Percentiles rank a stretch among this genome's conserved stretches.
These are phyloP conservation scores for Heritiera fomes DNA, from an alignment of 345 rosid species.

Conservation along the genomic window DNA sequence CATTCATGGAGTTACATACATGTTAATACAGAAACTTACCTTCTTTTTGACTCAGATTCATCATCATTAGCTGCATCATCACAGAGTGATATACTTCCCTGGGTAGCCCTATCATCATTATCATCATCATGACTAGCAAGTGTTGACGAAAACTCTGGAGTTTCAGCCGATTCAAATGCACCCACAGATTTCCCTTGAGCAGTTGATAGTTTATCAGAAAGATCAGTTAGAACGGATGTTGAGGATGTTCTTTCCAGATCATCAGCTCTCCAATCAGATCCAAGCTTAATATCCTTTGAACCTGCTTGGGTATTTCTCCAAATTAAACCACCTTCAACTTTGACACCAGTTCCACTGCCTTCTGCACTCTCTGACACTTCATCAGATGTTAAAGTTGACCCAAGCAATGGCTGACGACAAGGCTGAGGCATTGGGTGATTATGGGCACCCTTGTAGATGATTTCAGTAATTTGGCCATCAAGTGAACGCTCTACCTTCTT, in stretches of 20 bases:
- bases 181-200: constrained; percentile 37
- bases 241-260: constrained; percentile 49
- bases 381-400: constrained; percentile 35
- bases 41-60: constrained; percentile 62
- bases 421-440: constrained; percentile 60
- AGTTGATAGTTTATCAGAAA: constrained; percentile 47
- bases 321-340: constrained; percentile 35
- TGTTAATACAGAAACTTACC: constrained; percentile 35
- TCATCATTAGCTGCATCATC: constrained; percentile 46
- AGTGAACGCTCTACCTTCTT: constrained; percentile 62
- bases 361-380: constrained; percentile 42
- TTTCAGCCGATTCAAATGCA: constrained; percentile 42
- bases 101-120: constrained; percentile 49
- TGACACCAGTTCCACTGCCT: constrained; percentile 28
- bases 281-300: constrained; percentile 33
- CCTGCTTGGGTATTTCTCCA: constrained; percentile 39
- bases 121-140: constrained; percentile 57
- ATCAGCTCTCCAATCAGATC: constrained; percentile 38
- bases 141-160: constrained; percentile 55
- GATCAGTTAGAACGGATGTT: constrained; percentile 48
- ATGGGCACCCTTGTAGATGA: constrained; percentile 62
- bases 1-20: background rate
- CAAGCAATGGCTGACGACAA: constrained; percentile 38
- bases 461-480: constrained; percentile 66
- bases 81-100: constrained; percentile 38